Conservation (phyloP, 2,329 filamentous ascomycete species). For the Colletotrichum chlorophyti region DNA sequence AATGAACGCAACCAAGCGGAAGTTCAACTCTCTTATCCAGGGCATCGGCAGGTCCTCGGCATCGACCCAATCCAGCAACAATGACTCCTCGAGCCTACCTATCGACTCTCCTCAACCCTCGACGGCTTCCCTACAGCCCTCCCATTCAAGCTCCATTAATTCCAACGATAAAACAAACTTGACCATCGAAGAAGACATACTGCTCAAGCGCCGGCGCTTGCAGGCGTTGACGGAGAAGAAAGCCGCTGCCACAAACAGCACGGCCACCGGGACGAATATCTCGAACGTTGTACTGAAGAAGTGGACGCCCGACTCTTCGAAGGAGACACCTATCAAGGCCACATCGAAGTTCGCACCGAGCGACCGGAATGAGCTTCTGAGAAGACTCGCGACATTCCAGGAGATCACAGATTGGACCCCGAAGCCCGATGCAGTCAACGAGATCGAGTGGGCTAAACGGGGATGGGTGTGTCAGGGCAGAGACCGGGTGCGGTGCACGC, state of each 20-base stretch:
- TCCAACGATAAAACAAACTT: constrained; percentile 18
- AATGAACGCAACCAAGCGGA: constrained; percentile 83
- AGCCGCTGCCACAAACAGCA: constrained; percentile 22
- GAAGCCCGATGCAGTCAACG: constrained; percentile 84
- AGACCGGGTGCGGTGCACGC: constrained; percentile 84
- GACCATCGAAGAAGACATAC: constrained; percentile 46
- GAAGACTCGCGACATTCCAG: constrained; percentile 84
- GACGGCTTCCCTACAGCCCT: constrained; percentile 22
- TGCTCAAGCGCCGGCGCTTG: constrained; percentile 61
- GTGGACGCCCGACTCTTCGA: constrained; percentile 41
- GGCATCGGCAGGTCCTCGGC: constrained; percentile 53
- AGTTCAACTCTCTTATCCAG: constrained; percentile 80
- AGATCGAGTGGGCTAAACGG: constrained; percentile 92
- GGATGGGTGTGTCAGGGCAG: constrained; percentile 88
- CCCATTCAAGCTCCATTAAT: constrained; percentile 9
- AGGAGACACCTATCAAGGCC: constrained; percentile 33
- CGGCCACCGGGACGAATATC: constrained; percentile 38
- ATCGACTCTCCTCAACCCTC: constrained; percentile 30
- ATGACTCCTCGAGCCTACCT: constrained; percentile 13
- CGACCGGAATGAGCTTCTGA: constrained; percentile 83
- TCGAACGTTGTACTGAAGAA: constrained; percentile 51
- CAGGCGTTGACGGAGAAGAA: constrained; percentile 30
- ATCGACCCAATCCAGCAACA: constrained; percentile 30
- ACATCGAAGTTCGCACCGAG: constrained; percentile 77
- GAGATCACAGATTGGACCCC: constrained; percentile 93